Base-by-base conservation (phyloP, 2,329 filamentous ascomycete species). In the Chaetothyriales sp. region DNA sequence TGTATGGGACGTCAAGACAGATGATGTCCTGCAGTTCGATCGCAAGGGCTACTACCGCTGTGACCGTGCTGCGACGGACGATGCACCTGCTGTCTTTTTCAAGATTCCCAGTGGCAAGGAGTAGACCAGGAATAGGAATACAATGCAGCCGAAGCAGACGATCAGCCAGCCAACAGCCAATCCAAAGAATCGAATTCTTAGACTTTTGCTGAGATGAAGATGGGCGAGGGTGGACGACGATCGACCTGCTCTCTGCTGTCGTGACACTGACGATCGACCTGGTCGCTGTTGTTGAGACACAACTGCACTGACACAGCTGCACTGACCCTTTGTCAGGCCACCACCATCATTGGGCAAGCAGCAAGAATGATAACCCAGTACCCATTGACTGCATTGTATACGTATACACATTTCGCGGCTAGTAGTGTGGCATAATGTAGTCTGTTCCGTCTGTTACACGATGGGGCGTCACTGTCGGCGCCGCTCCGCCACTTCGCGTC, bases 11-110 rank as follows among this genome's bases (percentile, higher is more conserved):
- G 72, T 93, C 46, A 87, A 86, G 74, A 80, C 78, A 64, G 83
- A 86, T 62, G 86, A 92, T 59, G 86, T 94, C 52, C 84, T 94
- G 57, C 87, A 94, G 71, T 81, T 94, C 43, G 87, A 94, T 73
- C 76, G 87, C 51, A 84, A 87, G 65, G 87, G 87, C 0, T 94
- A 86, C 68, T 94, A 82, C 72, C 74, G 87, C 50, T 84, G 92
- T 39, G 87, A 93, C 68, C 70, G 68, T 59, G 51, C 55, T 44
- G 51, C 56, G 12, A 53, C 52, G 3, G 53, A 57, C 20, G 56
- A 57, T 19, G 44, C 48, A 5, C 49, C 43, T 15, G 58, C 51
- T 18, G 53, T 59, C 5, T 61, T 61, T 43, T 61, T 61, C 55
- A 59, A 60, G 51, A 57, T 61, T 25, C 59, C 59, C 18, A 57